Percentiles rank a stretch among this genome's conserved stretches.
Evolutionary conservation across 2,329 filamentous ascomycete genomes (phyloP).

Genomic region (Dissoconium aciculare): DNA sequence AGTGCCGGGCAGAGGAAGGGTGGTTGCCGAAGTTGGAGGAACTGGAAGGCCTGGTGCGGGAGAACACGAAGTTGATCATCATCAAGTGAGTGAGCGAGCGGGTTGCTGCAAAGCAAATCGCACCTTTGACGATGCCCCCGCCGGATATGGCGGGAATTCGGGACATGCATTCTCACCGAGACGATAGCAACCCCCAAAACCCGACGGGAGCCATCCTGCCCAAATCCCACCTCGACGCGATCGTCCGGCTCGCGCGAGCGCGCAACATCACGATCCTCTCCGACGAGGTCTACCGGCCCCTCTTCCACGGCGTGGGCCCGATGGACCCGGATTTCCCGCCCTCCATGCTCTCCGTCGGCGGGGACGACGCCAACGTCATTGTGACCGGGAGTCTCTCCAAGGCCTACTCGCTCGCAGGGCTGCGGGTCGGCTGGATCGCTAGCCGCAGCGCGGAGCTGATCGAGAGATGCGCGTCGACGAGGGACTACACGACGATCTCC

Average conservation of each 20-base stretch:
- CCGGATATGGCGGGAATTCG: no score
- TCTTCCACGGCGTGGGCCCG: constrained; percentile 56
- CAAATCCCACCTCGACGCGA: constrained; percentile 41
- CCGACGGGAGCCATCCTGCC: constrained; percentile 61
- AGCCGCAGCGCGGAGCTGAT: constrained; percentile 49
- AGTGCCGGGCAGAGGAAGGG: constrained; percentile 45
- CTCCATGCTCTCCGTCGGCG: constrained; percentile 53
- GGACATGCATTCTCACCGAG: no score
- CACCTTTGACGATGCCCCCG: background rate
- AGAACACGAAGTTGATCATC: constrained; percentile 57
- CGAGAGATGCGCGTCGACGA: constrained; percentile 45
- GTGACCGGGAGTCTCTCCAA: constrained; percentile 74
- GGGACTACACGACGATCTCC: constrained; percentile 76
- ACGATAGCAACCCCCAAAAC: constrained; percentile 71
- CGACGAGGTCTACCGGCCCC: constrained; percentile 72
- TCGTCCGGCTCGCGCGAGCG: constrained; percentile 49
- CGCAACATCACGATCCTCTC: constrained; percentile 52
- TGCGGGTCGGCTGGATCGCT: constrained; percentile 72
- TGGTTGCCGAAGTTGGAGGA: constrained; percentile 55
- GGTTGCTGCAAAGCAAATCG: background rate
- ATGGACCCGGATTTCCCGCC: constrained; percentile 44
- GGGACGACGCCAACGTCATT: constrained; percentile 56
- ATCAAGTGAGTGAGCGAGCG: constrained; percentile 33
- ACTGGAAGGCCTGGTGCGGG: constrained; percentile 47
- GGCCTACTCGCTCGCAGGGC: constrained; percentile 67